A percentile compares a stretch with the other conserved stretches of the same genome.
phyloP scores from a whole-genome alignment of 2,329 filamentous ascomycete species.

The Xylariaceae sp. region DNA sequence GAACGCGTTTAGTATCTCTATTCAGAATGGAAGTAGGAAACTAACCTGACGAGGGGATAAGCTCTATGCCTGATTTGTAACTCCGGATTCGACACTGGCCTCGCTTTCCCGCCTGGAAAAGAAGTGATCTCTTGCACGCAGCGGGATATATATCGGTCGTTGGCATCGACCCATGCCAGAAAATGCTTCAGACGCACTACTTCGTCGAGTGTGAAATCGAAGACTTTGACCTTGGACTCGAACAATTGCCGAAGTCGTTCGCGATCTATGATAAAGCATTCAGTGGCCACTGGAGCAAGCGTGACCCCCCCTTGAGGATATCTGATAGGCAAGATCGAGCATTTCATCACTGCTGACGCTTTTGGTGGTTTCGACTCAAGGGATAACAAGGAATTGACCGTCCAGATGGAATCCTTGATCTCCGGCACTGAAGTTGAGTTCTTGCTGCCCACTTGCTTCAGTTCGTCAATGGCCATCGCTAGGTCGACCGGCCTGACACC shows the following conservation, averaged over 20 bases:
- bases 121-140: constrained; percentile 30
- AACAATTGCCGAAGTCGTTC: constrained; percentile 25
- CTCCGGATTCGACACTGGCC: constrained; percentile 14
- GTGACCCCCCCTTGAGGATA: constrained; percentile 10
- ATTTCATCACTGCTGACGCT: neutral
- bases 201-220: constrained; percentile 33
- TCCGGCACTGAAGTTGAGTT: constrained; percentile 9
- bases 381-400: constrained; percentile 29
- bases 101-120: constrained; percentile 11
- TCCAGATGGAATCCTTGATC: constrained; percentile 27
- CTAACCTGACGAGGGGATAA: constrained; percentile 29
- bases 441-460: constrained; percentile 17
- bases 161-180: constrained; percentile 30
- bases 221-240: constrained; percentile 20
- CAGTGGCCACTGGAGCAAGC: constrained; percentile 2
- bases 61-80: constrained; percentile 27
- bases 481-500: constrained; percentile 26
- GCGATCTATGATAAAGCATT: constrained; percentile 33
- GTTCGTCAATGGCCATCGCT: constrained; percentile 27
- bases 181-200: constrained; percentile 25
- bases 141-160: constrained; percentile 28
- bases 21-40: neutral
- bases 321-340: constrained; percentile 23
- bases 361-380: neutral
- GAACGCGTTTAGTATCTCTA: neutral